Base-by-base conservation (phyloP, 2,329 filamentous ascomycete genomes). In the Didymella pinodella region DNA sequence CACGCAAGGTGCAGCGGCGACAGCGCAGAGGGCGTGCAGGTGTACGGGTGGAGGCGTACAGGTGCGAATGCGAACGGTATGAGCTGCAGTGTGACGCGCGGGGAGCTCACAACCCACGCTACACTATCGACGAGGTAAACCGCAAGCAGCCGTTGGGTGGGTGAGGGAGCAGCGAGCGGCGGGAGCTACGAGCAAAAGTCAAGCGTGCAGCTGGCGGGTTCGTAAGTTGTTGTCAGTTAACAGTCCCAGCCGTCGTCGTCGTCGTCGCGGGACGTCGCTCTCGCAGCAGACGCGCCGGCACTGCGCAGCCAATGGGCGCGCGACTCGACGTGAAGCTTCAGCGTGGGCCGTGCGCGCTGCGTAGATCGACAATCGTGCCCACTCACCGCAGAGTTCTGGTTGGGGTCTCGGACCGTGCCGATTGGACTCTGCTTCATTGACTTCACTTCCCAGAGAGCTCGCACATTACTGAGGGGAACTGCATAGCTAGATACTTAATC, bases 221-320 rank as follows among this genome's bases (percentile, higher is more conserved):
- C 22, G 22, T 22, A 22, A 22, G 61, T 59, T 62, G 60, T 64
- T 52, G 64, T 63, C 61, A 60, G 58, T 61, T 29, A 22, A 22
- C 20, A 22, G 22, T 22, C 22, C 2, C 22, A 22, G 22, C 22
- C 22, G 22, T 22, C 22, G 22, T 22, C 22, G 22, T 22, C 22
- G 47, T 50, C 40, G 44, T 31, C 20, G 44, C 44, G 41, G 31
- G 28, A 55, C 32, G 34, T 54, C 58, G 22, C 2, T 2, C 22
- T 22, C 22, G 53, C 58, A 58, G 49, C 50, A 56, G 54, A 64
- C 62, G 65, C 62, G 22, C 22, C 22, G 22, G 22, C 22, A 22
- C 1, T 22, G 22, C 22, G 22, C 18, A 18, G 18, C 18, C 65
- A 66, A 66, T 66, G 34, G 50, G 31, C 16, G 41, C 56, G 56